Evolutionary conservation across 208 protist species (phyloP).

Genomic region (Acanthamoeba sp.): DNA sequence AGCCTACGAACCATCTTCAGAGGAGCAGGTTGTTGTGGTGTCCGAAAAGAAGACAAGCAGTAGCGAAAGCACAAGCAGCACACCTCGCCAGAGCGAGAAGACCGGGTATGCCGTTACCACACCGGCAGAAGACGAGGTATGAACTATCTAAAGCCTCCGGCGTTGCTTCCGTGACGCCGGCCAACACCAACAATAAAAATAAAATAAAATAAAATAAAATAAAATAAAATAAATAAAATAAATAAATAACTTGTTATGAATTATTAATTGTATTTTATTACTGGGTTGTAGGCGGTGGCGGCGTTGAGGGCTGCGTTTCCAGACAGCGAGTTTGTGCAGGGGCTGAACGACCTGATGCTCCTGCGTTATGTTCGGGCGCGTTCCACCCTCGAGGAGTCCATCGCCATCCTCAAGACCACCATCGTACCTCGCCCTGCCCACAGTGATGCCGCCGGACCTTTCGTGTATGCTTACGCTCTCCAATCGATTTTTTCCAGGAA

Average conservation of each 20-base stretch:
- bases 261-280: neutral
- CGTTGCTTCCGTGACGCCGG: too few species aligned
- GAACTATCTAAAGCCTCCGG: too few species aligned
- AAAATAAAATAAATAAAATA: too few species aligned
- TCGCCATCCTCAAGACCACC: conserved; percentile 43
- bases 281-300: neutral
- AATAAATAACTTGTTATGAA: too few species aligned
- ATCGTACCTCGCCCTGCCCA: neutral
- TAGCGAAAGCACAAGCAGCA: neutral
- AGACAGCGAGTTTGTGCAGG: neutral
- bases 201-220: too few species aligned
- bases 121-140: neutral
- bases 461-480: too few species aligned
- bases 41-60: neutral
- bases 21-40: neutral
- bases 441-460: too few species aligned
- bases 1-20: too few species aligned
- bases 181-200: too few species aligned
- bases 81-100: neutral
- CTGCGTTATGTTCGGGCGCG: conserved; percentile 5
- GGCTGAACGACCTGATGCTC: neutral
- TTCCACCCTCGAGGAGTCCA: neutral
- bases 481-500: neutral
- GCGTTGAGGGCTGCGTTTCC: neutral
- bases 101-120: neutral